Evolutionary conservation across 73 alveolate genomes (phyloP), one percentile per base, ranked within the genome.

Genomic region (Blepharisma stoltei): DNA sequence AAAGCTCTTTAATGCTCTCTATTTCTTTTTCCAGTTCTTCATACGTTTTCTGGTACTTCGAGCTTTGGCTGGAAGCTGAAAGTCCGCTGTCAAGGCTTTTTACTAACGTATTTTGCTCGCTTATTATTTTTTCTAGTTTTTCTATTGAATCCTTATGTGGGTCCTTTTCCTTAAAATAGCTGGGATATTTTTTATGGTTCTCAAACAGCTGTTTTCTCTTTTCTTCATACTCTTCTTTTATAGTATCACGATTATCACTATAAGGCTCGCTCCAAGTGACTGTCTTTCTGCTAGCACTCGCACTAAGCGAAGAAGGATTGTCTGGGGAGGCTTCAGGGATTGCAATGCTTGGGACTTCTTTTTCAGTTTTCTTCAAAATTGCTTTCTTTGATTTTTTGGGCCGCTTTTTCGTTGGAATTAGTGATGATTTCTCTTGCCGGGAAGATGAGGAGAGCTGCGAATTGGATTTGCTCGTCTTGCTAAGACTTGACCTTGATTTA

Each of bases 1-100:
- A 5, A n/a, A 60, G 14, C 14, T 60, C 73, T 25, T 25, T 60
- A 60, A 60, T 60, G 4, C 23, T 60, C 5, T 60, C 23, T 14
- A 60, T 60, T 25, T 60, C 73, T 60, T 25, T 60, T 60, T 60
- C 73, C 14, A 60, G 73, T 5, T 60, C 73, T 9, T 60, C 73
- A 60, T 60, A 60, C 11, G 73, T 60, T 25, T 60, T 60, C 47
- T 60, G 37, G 23, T 60, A 60, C 73, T 60, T 60, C 0, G 73
- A 60, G 18, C 49, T 38, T 60, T 60, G 73, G 23, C 73, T 60
- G 0, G 73, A 60, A 14, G 6, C 73, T 9, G 73, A 38, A 25
- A 38, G 14, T 8, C 11, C 38, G 14, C 14, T 60, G 18, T 38
- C 73, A 14, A 14, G 14, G 14, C 23, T 38, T 9, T 60, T 60